Evolutionary conservation across 2,329 filamentous ascomycete species (phyloP).

Genomic region (Aspergillus jensenii): DNA sequence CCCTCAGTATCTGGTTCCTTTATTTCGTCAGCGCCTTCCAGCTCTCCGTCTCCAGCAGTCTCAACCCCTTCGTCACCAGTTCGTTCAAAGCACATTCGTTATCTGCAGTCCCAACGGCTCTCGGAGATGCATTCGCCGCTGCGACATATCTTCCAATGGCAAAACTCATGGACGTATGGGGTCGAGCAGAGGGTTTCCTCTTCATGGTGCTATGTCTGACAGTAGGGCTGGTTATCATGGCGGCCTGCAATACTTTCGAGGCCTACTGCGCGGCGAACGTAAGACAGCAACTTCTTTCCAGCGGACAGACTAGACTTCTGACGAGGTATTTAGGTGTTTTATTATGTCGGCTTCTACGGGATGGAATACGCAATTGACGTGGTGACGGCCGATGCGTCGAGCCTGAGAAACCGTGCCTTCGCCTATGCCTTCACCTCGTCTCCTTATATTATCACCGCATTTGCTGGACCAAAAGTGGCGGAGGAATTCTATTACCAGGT

Average conservation of each 20-base stretch:
- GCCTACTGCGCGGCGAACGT: slow-evolving; percentile 61
- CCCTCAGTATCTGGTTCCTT: slow-evolving; percentile 43
- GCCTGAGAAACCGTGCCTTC: slow-evolving; percentile 60
- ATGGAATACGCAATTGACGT: slow-evolving; percentile 59
- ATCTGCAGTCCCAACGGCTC: slow-evolving; percentile 52
- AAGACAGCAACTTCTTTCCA: neutral
- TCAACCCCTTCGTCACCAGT: slow-evolving; percentile 52
- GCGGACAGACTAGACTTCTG: too few species aligned
- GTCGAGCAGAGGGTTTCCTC: slow-evolving; percentile 58
- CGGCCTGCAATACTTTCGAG: slow-evolving; percentile 57
- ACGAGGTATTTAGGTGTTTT: slow-evolving; percentile 55
- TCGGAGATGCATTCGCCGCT: slow-evolving; percentile 56
- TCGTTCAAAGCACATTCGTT: slow-evolving; percentile 54
- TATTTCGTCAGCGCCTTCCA: slow-evolving; percentile 40
- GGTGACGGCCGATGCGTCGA: slow-evolving; percentile 63
- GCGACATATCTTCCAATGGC: slow-evolving; percentile 61
- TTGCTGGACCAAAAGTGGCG: slow-evolving; percentile 55
- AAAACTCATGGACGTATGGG: slow-evolving; percentile 64
- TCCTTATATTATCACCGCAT: slow-evolving; percentile 64
- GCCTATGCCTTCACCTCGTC: slow-evolving; percentile 62
- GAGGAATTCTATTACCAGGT: slow-evolving; percentile 47
- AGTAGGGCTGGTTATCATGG: slow-evolving; percentile 60
- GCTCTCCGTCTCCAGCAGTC: slow-evolving; percentile 32
- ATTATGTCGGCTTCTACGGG: slow-evolving; percentile 57
- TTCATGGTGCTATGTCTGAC: slow-evolving; percentile 49